phyloP scores from a whole-genome alignment of 169 alveolate genomes.

The Eimeria necatrix region DNA sequence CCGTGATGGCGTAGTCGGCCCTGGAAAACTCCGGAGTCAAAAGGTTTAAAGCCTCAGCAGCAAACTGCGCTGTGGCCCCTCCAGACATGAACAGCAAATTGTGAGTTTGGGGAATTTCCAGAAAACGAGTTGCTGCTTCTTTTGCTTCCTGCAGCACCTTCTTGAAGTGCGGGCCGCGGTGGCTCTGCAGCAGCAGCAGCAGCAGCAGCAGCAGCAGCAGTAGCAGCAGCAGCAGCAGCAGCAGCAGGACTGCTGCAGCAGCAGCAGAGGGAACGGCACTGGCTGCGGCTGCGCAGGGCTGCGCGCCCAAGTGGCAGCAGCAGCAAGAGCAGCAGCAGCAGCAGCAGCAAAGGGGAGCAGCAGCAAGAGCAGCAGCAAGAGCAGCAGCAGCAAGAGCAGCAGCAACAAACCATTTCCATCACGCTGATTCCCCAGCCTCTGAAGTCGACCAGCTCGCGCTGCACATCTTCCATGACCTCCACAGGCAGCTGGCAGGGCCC shows the following conservation, averaged over 20 bases:
- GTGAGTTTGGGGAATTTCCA: constrained; percentile 80
- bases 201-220: not conserved
- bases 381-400: constrained; percentile 22
- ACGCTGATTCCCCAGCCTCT: not conserved
- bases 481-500: constrained; percentile 33
- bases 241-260: too few species aligned
- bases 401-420: constrained; percentile 16
- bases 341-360: too few species aligned
- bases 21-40: constrained; percentile 56
- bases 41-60: constrained; percentile 87
- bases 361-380: constrained; percentile 10
- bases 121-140: not conserved
- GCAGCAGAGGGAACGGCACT: too few species aligned
- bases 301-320: too few species aligned
- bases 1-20: constrained; percentile 86
- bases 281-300: too few species aligned
- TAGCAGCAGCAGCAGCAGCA: not conserved
- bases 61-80: constrained; percentile 86
- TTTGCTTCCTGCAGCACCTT: constrained; percentile 33
- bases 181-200: constrained; percentile 44
- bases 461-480: not conserved
- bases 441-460: not conserved
- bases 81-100: constrained; percentile 83
- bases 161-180: constrained; percentile 18
- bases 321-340: too few species aligned